phyloP scores from a whole-genome alignment of 1,284 basidiomycete genomes.

The Ganoderma sp. region DNA sequence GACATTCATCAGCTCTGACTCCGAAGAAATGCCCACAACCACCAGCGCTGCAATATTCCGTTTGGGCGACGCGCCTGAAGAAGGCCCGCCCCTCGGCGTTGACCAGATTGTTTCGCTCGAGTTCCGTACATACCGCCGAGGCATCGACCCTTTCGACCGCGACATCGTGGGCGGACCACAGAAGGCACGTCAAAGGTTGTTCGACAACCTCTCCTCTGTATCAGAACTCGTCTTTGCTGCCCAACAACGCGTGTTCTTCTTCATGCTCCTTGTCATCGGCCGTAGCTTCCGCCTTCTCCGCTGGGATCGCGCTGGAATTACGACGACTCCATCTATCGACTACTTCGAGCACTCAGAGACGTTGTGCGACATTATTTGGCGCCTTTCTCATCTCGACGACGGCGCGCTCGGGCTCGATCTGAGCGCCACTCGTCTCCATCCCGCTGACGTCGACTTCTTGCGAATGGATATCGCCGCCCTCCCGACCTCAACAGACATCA shows the following conservation, averaged over 20 bases:
- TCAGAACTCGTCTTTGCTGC: conserved; percentile 5
- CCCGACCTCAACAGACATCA: not conserved
- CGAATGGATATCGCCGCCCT: conserved; percentile 8
- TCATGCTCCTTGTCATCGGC: conserved; percentile 14
- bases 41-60: not conserved
- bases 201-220: not conserved
- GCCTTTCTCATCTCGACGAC: conserved; percentile 6
- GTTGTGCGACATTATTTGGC: conserved; percentile 15
- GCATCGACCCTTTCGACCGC: not conserved
- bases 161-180: not conserved
- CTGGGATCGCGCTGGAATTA: conserved; percentile 18
- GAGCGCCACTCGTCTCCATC: conserved; percentile 5
- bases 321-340: conserved; percentile 14
- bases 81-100: not conserved
- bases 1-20: not conserved
- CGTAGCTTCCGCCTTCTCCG: conserved; percentile 13
- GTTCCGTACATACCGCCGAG: not conserved
- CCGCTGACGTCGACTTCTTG: conserved; percentile 2
- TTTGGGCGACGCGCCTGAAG: not conserved
- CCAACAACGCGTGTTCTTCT: conserved; percentile 17
- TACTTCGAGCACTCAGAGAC: conserved; percentile 14
- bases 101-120: not conserved
- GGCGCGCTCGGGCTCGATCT: conserved; percentile 19
- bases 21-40: not conserved
- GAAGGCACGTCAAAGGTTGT: not conserved